Conservation (phyloP, 495 filamentous ascomycete species). For the Penicillium argentinense region DNA sequence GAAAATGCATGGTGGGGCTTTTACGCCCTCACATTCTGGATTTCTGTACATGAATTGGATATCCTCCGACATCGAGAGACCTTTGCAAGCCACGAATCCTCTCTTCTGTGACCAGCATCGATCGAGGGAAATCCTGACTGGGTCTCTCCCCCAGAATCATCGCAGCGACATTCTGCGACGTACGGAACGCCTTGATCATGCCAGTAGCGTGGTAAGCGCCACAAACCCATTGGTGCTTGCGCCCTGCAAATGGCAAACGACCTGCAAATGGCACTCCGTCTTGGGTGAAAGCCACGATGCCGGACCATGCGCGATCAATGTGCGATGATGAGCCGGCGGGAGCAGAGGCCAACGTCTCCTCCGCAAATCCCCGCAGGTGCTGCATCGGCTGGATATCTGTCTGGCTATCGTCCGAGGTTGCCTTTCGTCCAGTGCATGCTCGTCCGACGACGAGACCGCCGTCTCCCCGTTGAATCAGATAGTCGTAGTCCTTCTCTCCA, state of each 20-base stretch:
- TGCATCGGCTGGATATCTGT: not conserved
- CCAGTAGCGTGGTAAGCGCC: constrained; percentile 1
- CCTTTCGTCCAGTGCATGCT: not conserved
- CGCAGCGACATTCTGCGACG: not conserved
- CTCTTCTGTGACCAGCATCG: not conserved
- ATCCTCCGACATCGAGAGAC: not conserved
- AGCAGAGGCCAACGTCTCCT: not conserved
- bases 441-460: not conserved
- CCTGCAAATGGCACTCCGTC: constrained; percentile 2
- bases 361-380: constrained; percentile 1
- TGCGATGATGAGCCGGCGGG: not conserved
- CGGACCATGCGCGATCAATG: not conserved
- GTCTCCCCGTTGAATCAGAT: not conserved
- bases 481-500: constrained; percentile 3
- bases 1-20: no score
- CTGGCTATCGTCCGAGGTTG: not conserved
- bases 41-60: not conserved
- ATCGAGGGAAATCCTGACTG: not conserved
- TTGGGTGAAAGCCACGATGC: not conserved
- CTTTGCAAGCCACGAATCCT: not conserved
- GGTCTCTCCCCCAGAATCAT: not conserved
- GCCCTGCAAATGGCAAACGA: not conserved
- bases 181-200: constrained; percentile 1
- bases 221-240: constrained; percentile 1
- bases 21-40: no score